Evolutionary conservation across 257 asterid genomes (phyloP).

Genomic region (Salvia hispanica): DNA sequence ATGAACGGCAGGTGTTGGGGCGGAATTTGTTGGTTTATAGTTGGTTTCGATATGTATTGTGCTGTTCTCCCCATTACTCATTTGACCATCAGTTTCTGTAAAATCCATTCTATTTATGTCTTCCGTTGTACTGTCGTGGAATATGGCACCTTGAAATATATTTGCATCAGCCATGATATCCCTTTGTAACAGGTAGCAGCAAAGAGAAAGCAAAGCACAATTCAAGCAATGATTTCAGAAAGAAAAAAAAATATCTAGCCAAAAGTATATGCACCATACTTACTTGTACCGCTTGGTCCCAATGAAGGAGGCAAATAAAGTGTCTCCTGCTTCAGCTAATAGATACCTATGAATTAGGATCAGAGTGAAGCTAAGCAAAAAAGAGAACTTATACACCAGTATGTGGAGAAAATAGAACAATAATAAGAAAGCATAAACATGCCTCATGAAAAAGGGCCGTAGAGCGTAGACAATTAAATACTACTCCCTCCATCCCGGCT

Average conservation of each 20-base stretch:
- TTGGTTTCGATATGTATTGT: conserved; percentile 46
- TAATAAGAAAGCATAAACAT: neutral
- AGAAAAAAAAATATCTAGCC: conserved; percentile 33
- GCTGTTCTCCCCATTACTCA: conserved; percentile 48
- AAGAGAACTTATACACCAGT: neutral
- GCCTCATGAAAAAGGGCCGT: neutral
- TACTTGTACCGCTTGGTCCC: conserved; percentile 98
- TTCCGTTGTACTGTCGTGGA: conserved; percentile 68
- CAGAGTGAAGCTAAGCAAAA: conserved; percentile 12
- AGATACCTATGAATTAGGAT: conserved; percentile 61
- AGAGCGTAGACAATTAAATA: neutral
- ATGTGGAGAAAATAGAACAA: neutral
- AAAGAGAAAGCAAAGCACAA: conserved; percentile 57
- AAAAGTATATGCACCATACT: conserved; percentile 35
- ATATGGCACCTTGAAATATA: conserved; percentile 99
- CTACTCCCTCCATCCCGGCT: too few species aligned
- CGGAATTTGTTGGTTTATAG: conserved; percentile 53
- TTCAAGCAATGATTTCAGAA: conserved; percentile 41
- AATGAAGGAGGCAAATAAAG: conserved; percentile 93
- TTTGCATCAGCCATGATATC: conserved; percentile 99
- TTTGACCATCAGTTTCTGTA: conserved; percentile 42
- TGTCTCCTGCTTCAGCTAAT: conserved; percentile 96
- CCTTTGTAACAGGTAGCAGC: conserved; percentile 72
- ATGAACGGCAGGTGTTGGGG: conserved; percentile 91
- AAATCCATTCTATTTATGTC: conserved; percentile 49